Conservation (phyloP, 352 stramenopile genomes). For the Phytophthora chlamydospora region DNA sequence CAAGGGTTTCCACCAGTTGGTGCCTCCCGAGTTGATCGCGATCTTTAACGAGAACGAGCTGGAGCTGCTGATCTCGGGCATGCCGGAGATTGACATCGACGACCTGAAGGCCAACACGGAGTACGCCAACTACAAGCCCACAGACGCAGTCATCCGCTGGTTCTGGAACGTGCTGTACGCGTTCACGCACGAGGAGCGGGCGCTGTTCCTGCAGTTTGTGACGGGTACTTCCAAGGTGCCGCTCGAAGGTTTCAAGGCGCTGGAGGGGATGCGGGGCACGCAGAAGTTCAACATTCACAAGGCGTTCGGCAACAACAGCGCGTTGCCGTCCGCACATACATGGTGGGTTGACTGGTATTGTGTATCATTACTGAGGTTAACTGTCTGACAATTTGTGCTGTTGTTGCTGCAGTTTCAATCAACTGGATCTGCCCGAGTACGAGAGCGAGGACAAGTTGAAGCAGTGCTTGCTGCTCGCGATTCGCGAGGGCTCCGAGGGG, state of each 20-base stretch:
- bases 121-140: conserved; percentile 93
- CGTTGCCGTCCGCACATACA: conserved; percentile 95
- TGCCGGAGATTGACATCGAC: conserved; percentile 94
- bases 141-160: conserved; percentile 92
- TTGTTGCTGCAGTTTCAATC: conserved; percentile 94
- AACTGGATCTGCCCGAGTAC: conserved; percentile 99
- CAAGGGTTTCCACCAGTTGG: conserved; percentile 91
- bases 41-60: conserved; percentile 96
- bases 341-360: conserved; percentile 73
- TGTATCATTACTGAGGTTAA: conserved; percentile 8
- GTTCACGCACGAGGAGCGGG: conserved; percentile 92
- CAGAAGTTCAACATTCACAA: conserved; percentile 99
- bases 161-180: conserved; percentile 94
- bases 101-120: conserved; percentile 94
- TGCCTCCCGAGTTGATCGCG: conserved; percentile 90
- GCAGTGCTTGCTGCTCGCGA: conserved; percentile 97
- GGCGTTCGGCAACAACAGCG: conserved; percentile 90
- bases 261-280: conserved; percentile 98
- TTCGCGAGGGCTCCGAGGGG: conserved; percentile 97
- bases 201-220: conserved; percentile 94
- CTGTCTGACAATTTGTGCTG: conserved; percentile 21
- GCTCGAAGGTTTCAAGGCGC: conserved; percentile 97
- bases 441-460: conserved; percentile 97
- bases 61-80: conserved; percentile 93
- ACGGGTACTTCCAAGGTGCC: conserved; percentile 94